phyloP scores from a whole-genome alignment of 768 basidiomycete genomes.

The Boletus bicolor region DNA sequence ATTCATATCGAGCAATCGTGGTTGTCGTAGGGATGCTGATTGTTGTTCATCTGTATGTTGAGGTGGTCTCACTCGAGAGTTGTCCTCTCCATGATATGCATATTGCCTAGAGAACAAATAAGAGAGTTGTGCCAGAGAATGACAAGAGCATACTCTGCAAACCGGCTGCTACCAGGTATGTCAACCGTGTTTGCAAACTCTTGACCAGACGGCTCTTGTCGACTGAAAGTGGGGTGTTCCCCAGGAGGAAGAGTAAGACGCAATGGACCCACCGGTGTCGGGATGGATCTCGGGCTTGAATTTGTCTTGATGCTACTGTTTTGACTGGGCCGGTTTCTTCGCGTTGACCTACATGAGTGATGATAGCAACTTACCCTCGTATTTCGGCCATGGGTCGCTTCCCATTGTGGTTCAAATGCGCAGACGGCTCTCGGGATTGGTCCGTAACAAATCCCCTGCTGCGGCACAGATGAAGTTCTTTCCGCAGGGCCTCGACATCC shows the following conservation, averaged over 20 bases:
- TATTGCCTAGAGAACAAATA: constrained; percentile 52
- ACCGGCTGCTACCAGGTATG: constrained; percentile 50
- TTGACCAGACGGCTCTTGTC: constrained; percentile 23
- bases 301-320: constrained; percentile 29
- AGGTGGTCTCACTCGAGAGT: constrained; percentile 39
- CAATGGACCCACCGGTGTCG: constrained; percentile 55
- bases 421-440: constrained; percentile 34
- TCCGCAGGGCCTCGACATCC: constrained; percentile 44
- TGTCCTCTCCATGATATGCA: constrained; percentile 54
- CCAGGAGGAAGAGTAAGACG: constrained; percentile 66
- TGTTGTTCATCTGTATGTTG: constrained; percentile 42
- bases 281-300: constrained; percentile 62
- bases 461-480: constrained; percentile 51
- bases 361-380: constrained; percentile 37
- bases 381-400: constrained; percentile 57
- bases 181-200: constrained; percentile 19
- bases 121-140: constrained; percentile 9
- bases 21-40: constrained; percentile 37
- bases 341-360: neutral
- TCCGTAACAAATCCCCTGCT: constrained; percentile 28
- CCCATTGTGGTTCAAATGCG: constrained; percentile 51
- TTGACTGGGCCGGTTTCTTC: constrained; percentile 14
- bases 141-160: constrained; percentile 41
- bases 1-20: constrained; percentile 31
- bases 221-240: constrained; percentile 41